A percentile compares a stretch with the other conserved stretches of the same genome.
Conservation (phyloP, 495 filamentous ascomycete genomes). For the Parathielavia appendiculata region DNA sequence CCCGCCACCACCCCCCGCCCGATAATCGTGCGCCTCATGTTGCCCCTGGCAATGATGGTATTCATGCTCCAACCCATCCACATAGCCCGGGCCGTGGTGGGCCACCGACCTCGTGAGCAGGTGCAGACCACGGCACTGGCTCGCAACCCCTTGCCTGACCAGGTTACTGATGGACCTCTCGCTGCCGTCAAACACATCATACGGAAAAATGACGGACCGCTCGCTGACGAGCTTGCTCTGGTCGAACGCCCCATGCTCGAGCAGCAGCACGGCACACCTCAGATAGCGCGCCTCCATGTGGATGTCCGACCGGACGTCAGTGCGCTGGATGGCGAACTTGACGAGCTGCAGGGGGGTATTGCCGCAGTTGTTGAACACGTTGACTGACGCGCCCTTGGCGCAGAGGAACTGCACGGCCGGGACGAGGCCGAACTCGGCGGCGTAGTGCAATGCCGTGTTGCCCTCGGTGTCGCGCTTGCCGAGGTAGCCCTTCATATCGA, state of each 20-base stretch:
- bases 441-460: constrained; percentile 34
- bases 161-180: constrained; percentile 29
- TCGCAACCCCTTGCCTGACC: constrained; percentile 30
- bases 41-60: constrained; percentile 4
- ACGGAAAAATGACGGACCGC: constrained; percentile 27
- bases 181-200: constrained; percentile 32
- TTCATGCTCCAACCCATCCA: constrained; percentile 5
- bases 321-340: constrained; percentile 35
- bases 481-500: constrained; percentile 20
- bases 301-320: constrained; percentile 33
- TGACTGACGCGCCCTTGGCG: constrained; percentile 24
- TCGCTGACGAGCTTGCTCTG: constrained; percentile 35
- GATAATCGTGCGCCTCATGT: constrained; percentile 7
- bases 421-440: constrained; percentile 33
- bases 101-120: constrained; percentile 24
- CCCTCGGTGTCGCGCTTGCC: constrained; percentile 33
- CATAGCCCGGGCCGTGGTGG: constrained; percentile 19
- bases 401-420: constrained; percentile 30
- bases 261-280: constrained; percentile 30
- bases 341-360: constrained; percentile 35
- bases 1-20: not conserved
- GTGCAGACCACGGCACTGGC: constrained; percentile 29
- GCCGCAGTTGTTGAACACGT: constrained; percentile 36
- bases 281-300: constrained; percentile 36
- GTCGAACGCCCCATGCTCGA: constrained; percentile 33